Base-by-base conservation (phyloP, 2,329 filamentous ascomycete genomes). In the Xylaria digitata region DNA sequence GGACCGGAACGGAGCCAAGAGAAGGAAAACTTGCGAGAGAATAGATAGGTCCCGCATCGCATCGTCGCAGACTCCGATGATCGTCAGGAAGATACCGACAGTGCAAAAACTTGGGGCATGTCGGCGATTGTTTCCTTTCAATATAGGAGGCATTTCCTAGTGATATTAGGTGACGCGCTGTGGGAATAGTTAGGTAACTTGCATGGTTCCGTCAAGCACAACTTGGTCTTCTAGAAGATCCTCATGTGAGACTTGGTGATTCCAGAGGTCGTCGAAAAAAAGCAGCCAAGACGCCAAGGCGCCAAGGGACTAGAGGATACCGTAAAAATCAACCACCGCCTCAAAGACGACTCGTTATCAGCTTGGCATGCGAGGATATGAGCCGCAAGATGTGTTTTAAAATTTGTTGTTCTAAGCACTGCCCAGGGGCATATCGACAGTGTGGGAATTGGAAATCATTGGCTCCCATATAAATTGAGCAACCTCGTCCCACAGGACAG, bases 361-460 rank as follows among this genome's bases (percentile, higher is more conserved):
- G 19, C 65, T 67, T 67, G 61, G 65, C 65, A 61, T 61, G 61
- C 61, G 61, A 65, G 52, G 65, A 65, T 67, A 57, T 67, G 65
- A 67, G 60, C 64, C 64, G 53, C 64, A 66, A 59, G 54, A 45
- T 48, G 42, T 49, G 26, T 59, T 55, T 58, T 66, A 43, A 66
- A 32, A 62, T 66, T 26, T 62, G 59, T 19, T 3, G 19, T 53
- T 37, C 54, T 15, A 26, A 55, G 49, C 32, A 11, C 9, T n/a
- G n/a, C 19, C 52, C 54, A 66, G 54, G 42, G 48, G 59, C 21
- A 45, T 58, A 34, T 6, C 8, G 6, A 50, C 23, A 7, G 21
- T 23, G 49, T 58, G 15, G 61, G 26, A 43, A 50, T 43, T 42
- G 15, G 54, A 53, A 42, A 59, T 43, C 37, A 53, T 43, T 43